Conservation (phyloP, 768 basidiomycete genomes). For the Russula sp. region DNA sequence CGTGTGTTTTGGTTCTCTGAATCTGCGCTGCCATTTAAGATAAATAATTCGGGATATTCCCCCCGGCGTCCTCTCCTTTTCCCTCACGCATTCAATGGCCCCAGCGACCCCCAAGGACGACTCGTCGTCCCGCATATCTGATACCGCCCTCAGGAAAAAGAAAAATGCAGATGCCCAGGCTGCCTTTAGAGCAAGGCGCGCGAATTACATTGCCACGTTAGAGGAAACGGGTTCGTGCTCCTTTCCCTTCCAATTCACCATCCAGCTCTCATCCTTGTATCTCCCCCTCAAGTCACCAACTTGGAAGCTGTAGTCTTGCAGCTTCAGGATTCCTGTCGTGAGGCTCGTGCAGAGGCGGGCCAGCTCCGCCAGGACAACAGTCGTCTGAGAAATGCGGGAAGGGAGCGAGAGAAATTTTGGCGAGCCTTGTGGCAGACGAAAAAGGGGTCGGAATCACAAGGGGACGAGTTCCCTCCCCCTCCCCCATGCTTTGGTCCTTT, state of each 20-base stretch:
- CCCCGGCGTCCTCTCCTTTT: constrained; percentile 20
- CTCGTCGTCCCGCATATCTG: constrained; percentile 41
- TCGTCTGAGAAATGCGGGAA: constrained; percentile 54
- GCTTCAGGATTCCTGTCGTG: constrained; percentile 73
- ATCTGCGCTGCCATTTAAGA: constrained; percentile 42
- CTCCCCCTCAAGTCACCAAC: constrained; percentile 53
- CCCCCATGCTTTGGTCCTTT: constrained; percentile 23
- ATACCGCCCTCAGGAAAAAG: constrained; percentile 72
- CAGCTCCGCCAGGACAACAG: constrained; percentile 60
- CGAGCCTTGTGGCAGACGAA: constrained; percentile 58
- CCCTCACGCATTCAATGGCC: constrained; percentile 24
- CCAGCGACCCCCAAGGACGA: constrained; percentile 32
- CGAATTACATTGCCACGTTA: constrained; percentile 81
- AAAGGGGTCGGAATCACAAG: constrained; percentile 32
- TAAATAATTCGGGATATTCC: constrained; percentile 22
- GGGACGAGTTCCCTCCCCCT: constrained; percentile 21
- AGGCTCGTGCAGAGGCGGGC: constrained; percentile 51
- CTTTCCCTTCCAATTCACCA: constrained; percentile 9
- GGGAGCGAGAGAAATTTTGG: constrained; percentile 72
- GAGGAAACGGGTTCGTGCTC: constrained; percentile 59
- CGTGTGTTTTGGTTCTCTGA: constrained; percentile 60
- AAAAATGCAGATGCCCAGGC: constrained; percentile 90
- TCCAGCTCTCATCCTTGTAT: constrained; percentile 16
- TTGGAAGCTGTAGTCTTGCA: constrained; percentile 79
- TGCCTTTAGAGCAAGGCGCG: constrained; percentile 71